phyloP scores from a whole-genome alignment of 495 filamentous ascomycete species.

The Venustampulla echinocandica region DNA sequence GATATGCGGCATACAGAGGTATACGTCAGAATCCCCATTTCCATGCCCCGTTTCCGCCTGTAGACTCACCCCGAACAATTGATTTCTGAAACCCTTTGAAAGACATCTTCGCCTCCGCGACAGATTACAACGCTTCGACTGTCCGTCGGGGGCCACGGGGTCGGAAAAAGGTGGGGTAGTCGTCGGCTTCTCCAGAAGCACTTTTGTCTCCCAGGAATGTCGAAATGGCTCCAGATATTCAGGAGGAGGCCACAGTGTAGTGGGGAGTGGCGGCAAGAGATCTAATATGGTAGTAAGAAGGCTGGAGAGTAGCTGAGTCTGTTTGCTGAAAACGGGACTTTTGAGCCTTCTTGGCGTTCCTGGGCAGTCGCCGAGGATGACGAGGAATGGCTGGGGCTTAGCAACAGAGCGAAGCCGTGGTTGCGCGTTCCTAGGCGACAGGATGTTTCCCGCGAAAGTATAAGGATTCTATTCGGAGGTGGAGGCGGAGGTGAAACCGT shows the following conservation, averaged over 20 bases:
- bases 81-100: conserved; percentile 93
- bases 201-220: neutral
- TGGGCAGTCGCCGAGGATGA: conserved; percentile 10
- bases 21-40: neutral
- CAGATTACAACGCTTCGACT: neutral
- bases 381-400: conserved; percentile 21
- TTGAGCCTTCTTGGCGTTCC: neutral
- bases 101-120: conserved; percentile 56
- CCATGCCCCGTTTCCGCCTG: conserved; percentile 10
- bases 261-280: neutral
- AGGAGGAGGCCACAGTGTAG: neutral
- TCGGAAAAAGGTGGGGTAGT: neutral
- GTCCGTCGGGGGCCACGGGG: neutral
- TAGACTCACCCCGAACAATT: conserved; percentile 58
- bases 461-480: too few relatives aligned
- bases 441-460: too few relatives aligned
- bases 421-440: too few relatives aligned
- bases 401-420: too few relatives aligned
- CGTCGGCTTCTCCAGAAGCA: neutral
- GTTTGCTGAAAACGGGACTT: conserved; percentile 10
- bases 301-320: neutral
- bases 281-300: neutral
- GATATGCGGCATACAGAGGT: conserved; percentile 10
- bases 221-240: neutral
- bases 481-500: neutral